Percentiles rank a stretch among this genome's conserved stretches.
phyloP scores from a whole-genome alignment of 208 protist genomes.

The Wallacemonas rigidus region DNA sequence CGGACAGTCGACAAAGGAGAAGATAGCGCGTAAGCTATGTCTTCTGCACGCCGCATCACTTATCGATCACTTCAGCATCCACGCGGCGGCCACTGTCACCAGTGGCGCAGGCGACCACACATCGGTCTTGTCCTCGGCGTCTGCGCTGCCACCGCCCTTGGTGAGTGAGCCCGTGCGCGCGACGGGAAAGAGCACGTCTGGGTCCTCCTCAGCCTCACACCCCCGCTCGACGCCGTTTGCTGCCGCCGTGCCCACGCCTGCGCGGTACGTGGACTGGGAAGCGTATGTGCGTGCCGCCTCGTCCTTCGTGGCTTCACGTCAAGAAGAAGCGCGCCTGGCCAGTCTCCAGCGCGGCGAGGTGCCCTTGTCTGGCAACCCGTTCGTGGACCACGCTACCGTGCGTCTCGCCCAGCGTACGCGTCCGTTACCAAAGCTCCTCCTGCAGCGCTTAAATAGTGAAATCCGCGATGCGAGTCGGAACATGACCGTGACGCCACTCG shows the following conservation, averaged over 20 bases:
- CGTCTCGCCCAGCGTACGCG: conserved; percentile 28
- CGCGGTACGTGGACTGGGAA: conserved; percentile 34
- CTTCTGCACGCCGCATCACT: conserved; percentile 75
- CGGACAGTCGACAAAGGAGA: conserved; percentile 58
- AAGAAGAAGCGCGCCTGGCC: conserved; percentile 16
- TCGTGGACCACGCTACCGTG: conserved; percentile 55
- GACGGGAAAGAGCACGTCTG: no score
- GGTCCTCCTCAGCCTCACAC: no score
- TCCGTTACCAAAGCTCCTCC: conserved; percentile 1
- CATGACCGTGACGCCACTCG: conserved; percentile 35
- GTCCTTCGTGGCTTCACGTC: conserved; percentile 28
- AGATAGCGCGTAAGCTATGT: conserved; percentile 56
- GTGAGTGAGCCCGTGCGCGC: background rate
- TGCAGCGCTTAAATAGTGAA: conserved; percentile 54
- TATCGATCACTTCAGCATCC: conserved; percentile 65
- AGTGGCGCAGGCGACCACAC: no score
- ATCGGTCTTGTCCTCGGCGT: background rate
- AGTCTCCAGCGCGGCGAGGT: conserved; percentile 30
- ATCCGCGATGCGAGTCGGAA: conserved; percentile 35
- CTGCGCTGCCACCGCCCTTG: background rate
- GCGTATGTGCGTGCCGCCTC: conserved; percentile 44
- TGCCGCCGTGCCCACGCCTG: conserved; percentile 20
- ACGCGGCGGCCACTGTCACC: background rate
- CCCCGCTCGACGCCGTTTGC: background rate
- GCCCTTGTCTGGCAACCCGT: conserved; percentile 40